Conservation (phyloP, 208 protist species). For the Plasmodiophora brassicae region DNA sequence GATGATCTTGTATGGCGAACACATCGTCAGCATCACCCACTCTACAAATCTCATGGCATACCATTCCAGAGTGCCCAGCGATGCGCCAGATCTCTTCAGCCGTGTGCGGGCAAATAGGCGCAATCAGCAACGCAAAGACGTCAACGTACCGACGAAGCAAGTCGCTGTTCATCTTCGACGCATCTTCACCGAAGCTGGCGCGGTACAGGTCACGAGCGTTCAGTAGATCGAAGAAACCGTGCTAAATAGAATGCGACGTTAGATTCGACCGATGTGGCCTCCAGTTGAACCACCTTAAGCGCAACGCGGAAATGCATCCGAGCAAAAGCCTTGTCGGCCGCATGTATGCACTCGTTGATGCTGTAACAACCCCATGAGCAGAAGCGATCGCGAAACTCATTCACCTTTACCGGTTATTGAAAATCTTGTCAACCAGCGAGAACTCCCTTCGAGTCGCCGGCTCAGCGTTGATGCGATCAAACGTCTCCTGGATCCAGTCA, state of each 20-base stretch:
- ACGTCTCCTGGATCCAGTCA: constrained; percentile 66
- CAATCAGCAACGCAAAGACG: constrained; percentile 79
- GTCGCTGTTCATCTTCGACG: constrained; percentile 50
- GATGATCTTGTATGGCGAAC: too few relatives aligned
- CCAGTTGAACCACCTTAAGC: too few relatives aligned
- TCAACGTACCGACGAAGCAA: constrained; percentile 81
- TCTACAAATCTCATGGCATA: constrained; percentile 32
- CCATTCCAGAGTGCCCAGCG: constrained; percentile 56
- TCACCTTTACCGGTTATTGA: constrained; percentile 83
- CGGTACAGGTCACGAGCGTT: constrained; percentile 81
- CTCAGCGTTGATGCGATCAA: neutral
- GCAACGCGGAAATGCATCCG: constrained; percentile 88
- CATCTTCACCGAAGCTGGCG: constrained; percentile 52
- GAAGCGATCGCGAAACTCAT: too few relatives aligned
- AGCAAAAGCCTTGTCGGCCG: constrained; percentile 76
- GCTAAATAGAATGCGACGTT: too few relatives aligned
- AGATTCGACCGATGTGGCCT: too few relatives aligned
- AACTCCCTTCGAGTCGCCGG: neutral
- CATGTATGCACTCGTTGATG: constrained; percentile 79
- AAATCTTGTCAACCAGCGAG: constrained; percentile 80
- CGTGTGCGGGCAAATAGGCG: constrained; percentile 92
- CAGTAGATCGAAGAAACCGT: constrained; percentile 87
- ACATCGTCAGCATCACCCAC: too few relatives aligned
- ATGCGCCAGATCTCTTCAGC: constrained; percentile 89
- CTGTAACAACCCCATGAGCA: too few relatives aligned